phyloP scores from a whole-genome alignment of 495 filamentous ascomycete species.

The Chlorociboria aeruginascens region DNA sequence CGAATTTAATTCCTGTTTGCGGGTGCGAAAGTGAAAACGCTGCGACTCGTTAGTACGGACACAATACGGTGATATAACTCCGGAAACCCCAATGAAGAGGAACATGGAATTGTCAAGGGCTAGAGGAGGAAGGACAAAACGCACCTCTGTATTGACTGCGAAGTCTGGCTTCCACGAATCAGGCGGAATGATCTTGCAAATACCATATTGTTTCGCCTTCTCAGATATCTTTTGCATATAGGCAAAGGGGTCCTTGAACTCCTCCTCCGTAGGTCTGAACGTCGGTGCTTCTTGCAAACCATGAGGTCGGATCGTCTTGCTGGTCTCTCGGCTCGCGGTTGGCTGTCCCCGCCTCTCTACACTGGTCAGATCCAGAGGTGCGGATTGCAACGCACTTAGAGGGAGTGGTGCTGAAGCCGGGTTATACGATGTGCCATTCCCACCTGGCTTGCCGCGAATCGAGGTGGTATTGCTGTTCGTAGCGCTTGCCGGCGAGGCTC shows the following conservation, averaged over 20 bases:
- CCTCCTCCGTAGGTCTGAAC: slow-evolving; percentile 80
- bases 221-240: slow-evolving; percentile 84
- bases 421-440: slow-evolving; percentile 41
- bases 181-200: slow-evolving; percentile 91
- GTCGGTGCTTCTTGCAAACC: slow-evolving; percentile 85
- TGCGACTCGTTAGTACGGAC: slow-evolving; percentile 25
- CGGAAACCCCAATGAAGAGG: neutral
- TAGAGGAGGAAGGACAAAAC: neutral
- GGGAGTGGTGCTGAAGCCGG: slow-evolving; percentile 34
- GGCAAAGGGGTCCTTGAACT: slow-evolving; percentile 86
- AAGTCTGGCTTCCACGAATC: slow-evolving; percentile 90
- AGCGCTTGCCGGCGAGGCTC: slow-evolving; percentile 35
- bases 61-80: too few relatives aligned
- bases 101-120: neutral
- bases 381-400: slow-evolving; percentile 38
- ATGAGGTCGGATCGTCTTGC: slow-evolving; percentile 62
- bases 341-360: slow-evolving; percentile 84
- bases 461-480: slow-evolving; percentile 23
- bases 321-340: slow-evolving; percentile 58
- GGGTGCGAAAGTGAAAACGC: slow-evolving; percentile 94
- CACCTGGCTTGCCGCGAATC: slow-evolving; percentile 29
- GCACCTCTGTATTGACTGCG: slow-evolving; percentile 91
- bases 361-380: slow-evolving; percentile 70
- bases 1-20: slow-evolving; percentile 94
- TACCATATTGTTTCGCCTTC: slow-evolving; percentile 75